Conservation (phyloP, 306 rosid species). For the Pueraria montana region DNA sequence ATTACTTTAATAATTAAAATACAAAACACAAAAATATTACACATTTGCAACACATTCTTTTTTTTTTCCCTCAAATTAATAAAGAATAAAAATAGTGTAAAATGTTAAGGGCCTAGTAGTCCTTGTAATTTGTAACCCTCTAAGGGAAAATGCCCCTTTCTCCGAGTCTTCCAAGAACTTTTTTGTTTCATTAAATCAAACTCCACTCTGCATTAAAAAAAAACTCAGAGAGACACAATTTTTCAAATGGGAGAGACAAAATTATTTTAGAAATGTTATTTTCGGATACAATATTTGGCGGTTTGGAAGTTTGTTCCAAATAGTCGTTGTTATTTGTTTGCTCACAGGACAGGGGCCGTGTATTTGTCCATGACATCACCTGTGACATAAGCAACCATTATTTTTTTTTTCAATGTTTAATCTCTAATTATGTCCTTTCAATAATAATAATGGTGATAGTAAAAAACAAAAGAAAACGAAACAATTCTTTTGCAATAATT, state of each 20-base stretch:
- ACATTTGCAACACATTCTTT: background rate
- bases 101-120: no score
- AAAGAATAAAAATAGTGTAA: background rate
- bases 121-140: background rate
- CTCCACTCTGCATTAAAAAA: background rate
- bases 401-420: slow-evolving; percentile 4
- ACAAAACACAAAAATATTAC: background rate
- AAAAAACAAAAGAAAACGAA: background rate
- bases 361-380: slow-evolving; percentile 38
- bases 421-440: background rate
- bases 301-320: slow-evolving; percentile 34
- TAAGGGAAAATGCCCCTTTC: background rate
- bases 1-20: background rate
- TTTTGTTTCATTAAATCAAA: background rate
- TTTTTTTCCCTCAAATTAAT: background rate
- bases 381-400: slow-evolving; percentile 36
- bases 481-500: background rate
- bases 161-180: no score
- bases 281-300: background rate
- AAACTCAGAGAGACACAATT: background rate
- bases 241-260: background rate
- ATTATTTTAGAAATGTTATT: background rate
- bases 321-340: slow-evolving; percentile 2
- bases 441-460: background rate
- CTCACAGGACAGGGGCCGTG: background rate